phyloP scores from a whole-genome alignment of 768 basidiomycete genomes.

The Leccinum ochraceum region DNA sequence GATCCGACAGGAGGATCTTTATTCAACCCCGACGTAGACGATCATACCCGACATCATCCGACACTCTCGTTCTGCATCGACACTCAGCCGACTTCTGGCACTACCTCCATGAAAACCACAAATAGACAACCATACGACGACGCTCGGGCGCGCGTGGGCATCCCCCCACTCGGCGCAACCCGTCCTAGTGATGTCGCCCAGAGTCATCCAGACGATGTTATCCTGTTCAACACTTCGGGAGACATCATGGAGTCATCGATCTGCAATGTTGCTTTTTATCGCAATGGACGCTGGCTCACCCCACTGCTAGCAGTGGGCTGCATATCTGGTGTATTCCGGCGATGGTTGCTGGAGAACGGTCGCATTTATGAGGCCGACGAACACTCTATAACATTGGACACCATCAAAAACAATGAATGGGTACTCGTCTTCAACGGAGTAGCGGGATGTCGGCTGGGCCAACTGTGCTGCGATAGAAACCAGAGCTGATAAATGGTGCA shows the following conservation, averaged over 20 bases:
- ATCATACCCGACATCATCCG: conserved; percentile 29
- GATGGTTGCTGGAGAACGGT: conserved; percentile 65
- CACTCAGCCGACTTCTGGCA: conserved; percentile 49
- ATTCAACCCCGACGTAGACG: conserved; percentile 37
- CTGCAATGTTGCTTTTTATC: conserved; percentile 70
- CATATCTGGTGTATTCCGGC: conserved; percentile 68
- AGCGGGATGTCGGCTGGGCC: conserved; percentile 64
- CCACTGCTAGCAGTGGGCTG: conserved; percentile 63
- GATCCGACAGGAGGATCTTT: conserved; percentile 43
- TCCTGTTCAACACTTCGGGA: conserved; percentile 56
- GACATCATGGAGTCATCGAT: conserved; percentile 67
- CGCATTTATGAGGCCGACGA: conserved; percentile 53
- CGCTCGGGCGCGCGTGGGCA: conserved; percentile 58
- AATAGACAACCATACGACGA: conserved; percentile 56
- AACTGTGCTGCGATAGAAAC: conserved; percentile 8
- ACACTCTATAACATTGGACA: conserved; percentile 42
- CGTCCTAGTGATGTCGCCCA: not conserved
- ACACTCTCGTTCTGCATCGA: conserved; percentile 57
- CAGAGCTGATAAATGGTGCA: not conserved
- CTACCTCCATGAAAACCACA: conserved; percentile 70
- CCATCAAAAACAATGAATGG: conserved; percentile 55
- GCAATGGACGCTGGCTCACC: conserved; percentile 61
- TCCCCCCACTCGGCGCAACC: conserved; percentile 35
- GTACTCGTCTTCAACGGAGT: conserved; percentile 75
- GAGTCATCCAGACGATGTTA: conserved; percentile 50